Evolutionary conservation across 1,139 yeast genomes (phyloP).

Genomic region (Sugiyamaella sp.): DNA sequence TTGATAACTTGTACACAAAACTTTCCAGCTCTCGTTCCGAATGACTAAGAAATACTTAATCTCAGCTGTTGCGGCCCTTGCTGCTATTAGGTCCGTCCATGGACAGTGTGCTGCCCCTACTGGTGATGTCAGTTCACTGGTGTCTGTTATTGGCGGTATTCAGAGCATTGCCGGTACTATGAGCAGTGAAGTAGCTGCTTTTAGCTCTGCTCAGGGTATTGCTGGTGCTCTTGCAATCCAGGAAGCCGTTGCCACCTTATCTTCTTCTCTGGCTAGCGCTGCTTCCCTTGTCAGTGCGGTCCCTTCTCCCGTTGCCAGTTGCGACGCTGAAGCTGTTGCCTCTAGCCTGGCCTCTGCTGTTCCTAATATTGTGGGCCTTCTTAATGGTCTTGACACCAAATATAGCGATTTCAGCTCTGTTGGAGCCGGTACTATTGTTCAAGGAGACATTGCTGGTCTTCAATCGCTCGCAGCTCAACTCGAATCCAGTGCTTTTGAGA

Average conservation of each 20-base stretch:
- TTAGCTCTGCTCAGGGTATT: constrained; percentile 23
- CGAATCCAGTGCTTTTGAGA: constrained; percentile 18
- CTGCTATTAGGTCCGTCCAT: neutral
- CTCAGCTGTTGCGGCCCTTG: neutral
- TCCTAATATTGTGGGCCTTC: constrained; percentile 17
- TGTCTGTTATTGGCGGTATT: constrained; percentile 1
- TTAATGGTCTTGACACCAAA: constrained; percentile 23
- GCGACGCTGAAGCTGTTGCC: constrained; percentile 8
- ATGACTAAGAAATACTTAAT: neutral
- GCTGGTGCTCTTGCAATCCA: constrained; percentile 28
- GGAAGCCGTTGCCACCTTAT: neutral
- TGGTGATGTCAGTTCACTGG: constrained; percentile 20
- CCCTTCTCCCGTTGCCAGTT: neutral
- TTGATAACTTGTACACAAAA: neutral
- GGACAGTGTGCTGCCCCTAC: constrained; percentile 17
- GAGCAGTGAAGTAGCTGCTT: constrained; percentile 23
- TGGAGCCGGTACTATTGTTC: constrained; percentile 25
- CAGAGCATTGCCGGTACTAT: constrained; percentile 17
- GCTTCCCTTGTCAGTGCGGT: neutral
- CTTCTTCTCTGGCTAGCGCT: neutral
- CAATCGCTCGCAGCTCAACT: constrained; percentile 18
- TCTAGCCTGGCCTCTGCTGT: constrained; percentile 19
- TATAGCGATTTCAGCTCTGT: constrained; percentile 23
- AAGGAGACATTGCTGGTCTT: constrained; percentile 18
- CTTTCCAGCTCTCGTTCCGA: neutral